Conservation (phyloP, 345 rosid genomes). For the Populus nigra region DNA sequence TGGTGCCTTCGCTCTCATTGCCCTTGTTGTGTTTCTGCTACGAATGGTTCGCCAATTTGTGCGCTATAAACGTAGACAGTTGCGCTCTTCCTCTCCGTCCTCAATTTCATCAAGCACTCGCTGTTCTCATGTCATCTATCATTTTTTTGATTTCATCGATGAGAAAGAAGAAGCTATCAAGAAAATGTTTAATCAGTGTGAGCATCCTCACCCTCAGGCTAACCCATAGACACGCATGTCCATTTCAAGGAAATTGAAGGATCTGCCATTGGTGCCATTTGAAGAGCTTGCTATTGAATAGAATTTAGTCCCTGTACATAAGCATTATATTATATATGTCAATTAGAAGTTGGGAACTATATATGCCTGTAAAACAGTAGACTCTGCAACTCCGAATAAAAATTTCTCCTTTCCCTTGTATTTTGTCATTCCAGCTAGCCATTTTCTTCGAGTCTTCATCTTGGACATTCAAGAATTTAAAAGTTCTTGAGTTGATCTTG, state of each 20-base stretch:
- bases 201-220: constrained; percentile 32
- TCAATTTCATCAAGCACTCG: constrained; percentile 17
- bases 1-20: constrained; percentile 42
- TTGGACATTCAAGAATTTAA: neutral
- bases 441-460: neutral
- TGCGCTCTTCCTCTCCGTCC: constrained; percentile 21
- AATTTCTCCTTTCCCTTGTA: neutral
- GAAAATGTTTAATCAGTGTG: constrained; percentile 46
- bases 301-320: neutral
- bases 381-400: neutral
- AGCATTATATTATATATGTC: neutral
- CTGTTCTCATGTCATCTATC: constrained; percentile 39
- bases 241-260: neutral
- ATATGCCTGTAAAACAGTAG: no score
- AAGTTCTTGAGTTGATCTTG: neutral
- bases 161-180: constrained; percentile 83
- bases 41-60: constrained; percentile 52
- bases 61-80: constrained; percentile 47
- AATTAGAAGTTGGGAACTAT: no score
- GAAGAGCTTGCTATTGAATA: neutral
- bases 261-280: neutral
- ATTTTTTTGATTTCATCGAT: constrained; percentile 68
- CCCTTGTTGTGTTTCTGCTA: constrained; percentile 46
- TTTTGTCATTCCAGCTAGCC: neutral
- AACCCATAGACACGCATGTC: constrained; percentile 18